phyloP scores from a whole-genome alignment of 2,329 filamentous ascomycete genomes.

The Penicillium sp. region DNA sequence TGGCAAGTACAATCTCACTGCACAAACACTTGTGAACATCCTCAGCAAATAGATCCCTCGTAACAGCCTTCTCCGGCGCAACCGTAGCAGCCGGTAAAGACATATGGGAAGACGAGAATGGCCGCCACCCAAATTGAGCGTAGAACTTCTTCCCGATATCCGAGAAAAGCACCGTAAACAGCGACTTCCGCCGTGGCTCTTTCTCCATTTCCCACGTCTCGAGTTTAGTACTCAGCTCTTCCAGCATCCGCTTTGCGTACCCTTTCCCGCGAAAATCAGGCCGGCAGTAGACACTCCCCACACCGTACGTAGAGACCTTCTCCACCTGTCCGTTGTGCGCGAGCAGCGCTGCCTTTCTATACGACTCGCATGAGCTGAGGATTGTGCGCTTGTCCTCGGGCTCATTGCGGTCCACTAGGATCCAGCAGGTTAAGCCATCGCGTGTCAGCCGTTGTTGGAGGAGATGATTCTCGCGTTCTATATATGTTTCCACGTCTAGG shows the following conservation, averaged over 20 bases:
- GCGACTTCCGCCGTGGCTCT: slow-evolving; percentile 39
- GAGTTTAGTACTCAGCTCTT: slow-evolving; percentile 58
- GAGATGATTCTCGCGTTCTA: slow-evolving; percentile 56
- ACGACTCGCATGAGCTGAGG: slow-evolving; percentile 59
- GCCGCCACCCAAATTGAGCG: slow-evolving; percentile 70
- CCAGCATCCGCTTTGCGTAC: slow-evolving; percentile 75
- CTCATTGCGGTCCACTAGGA: slow-evolving; percentile 51
- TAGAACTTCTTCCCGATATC: slow-evolving; percentile 86
- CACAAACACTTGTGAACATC: slow-evolving; percentile 48
- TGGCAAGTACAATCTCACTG: slow-evolving; percentile 60
- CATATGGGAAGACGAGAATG: slow-evolving; percentile 71
- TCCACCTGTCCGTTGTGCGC: slow-evolving; percentile 55
- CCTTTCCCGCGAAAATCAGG: slow-evolving; percentile 65
- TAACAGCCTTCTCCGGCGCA: slow-evolving; percentile 16
- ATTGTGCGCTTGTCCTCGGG: slow-evolving; percentile 44
- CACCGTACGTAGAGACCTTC: slow-evolving; percentile 62
- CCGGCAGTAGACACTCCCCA: slow-evolving; percentile 76
- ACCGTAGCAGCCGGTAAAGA: slow-evolving; percentile 51
- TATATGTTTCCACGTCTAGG: slow-evolving; percentile 54
- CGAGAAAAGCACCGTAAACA: slow-evolving; percentile 80
- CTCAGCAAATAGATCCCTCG: slow-evolving; percentile 31
- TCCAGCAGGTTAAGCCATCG: slow-evolving; percentile 59
- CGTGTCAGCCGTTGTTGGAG: slow-evolving; percentile 51
- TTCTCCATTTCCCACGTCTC: slow-evolving; percentile 52
- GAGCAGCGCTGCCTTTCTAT: slow-evolving; percentile 41